Percentiles rank a stretch among this genome's conserved stretches.
Evolutionary conservation across 768 basidiomycete genomes (phyloP).

Genomic region (Lactarius hatsudake): DNA sequence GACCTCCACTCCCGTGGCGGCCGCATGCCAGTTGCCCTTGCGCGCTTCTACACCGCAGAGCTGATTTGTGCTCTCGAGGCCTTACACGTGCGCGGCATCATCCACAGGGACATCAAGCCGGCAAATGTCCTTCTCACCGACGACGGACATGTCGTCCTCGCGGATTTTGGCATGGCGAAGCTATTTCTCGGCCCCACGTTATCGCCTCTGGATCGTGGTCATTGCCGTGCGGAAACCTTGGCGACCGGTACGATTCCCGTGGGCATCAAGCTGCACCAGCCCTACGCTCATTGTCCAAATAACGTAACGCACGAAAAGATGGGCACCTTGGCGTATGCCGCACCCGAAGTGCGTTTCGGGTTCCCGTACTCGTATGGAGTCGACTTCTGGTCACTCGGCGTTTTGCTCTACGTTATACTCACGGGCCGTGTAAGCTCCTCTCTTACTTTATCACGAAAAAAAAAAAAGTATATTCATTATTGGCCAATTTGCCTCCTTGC

Average conservation of each 20-base stretch:
- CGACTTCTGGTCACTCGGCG: conserved; percentile 28
- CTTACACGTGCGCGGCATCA: conserved; percentile 41
- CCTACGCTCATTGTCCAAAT: conserved; percentile 4
- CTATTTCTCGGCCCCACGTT: conserved; percentile 10
- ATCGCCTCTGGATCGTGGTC: neutral
- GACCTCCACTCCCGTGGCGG: conserved; percentile 23
- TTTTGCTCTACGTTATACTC: conserved; percentile 26
- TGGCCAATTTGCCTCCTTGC: neutral
- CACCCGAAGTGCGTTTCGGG: conserved; percentile 26
- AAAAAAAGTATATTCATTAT: neutral
- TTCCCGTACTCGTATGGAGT: conserved; percentile 26
- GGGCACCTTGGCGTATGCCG: conserved; percentile 25
- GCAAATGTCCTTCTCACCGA: conserved; percentile 32
- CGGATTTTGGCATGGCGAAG: conserved; percentile 29
- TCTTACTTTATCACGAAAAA: too few species aligned
- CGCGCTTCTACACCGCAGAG: conserved; percentile 27
- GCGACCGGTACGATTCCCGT: neutral
- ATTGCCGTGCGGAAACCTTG: conserved; percentile 1
- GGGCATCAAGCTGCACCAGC: conserved; percentile 16
- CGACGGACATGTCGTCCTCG: conserved; percentile 22
- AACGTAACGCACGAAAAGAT: conserved; percentile 20
- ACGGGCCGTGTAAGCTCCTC: conserved; percentile 25
- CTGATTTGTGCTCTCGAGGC: conserved; percentile 31
- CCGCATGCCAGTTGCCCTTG: conserved; percentile 14
- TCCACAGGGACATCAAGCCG: conserved; percentile 52